phyloP scores from a whole-genome alignment of 2,329 filamentous ascomycete genomes.

The Geosmithia putterillii region DNA sequence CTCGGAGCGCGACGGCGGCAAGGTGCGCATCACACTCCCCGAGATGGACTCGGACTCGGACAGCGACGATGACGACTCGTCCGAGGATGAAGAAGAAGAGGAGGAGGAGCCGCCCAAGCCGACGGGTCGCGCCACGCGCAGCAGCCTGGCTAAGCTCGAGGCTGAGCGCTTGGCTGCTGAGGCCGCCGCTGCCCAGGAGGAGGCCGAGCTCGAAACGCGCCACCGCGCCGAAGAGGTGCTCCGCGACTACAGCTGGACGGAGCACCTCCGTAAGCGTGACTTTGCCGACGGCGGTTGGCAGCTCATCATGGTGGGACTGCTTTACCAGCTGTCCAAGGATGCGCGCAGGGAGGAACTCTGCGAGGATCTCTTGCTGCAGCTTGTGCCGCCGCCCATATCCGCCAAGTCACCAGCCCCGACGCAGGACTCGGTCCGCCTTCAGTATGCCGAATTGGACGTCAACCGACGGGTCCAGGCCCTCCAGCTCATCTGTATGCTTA shows the following conservation, averaged over 20 bases:
- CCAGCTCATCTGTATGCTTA: slow-evolving; percentile 77
- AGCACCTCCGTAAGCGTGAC: slow-evolving; percentile 69
- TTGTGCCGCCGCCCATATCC: slow-evolving; percentile 51
- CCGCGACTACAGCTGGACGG: slow-evolving; percentile 68
- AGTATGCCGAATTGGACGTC: slow-evolving; percentile 67
- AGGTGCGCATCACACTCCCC: slow-evolving; percentile 66
- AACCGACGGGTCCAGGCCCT: slow-evolving; percentile 72
- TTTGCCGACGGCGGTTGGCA: slow-evolving; percentile 89
- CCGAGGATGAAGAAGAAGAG: slow-evolving; percentile 46
- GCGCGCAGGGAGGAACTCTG: slow-evolving; percentile 58
- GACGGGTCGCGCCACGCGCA: slow-evolving; percentile 62
- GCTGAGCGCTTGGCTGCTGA: slow-evolving; percentile 55
- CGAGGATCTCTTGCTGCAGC: slow-evolving; percentile 64
- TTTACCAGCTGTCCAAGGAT: slow-evolving; percentile 73
- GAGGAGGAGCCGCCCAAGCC: slow-evolving; percentile 55
- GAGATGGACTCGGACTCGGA: slow-evolving; percentile 62
- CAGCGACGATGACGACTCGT: slow-evolving; percentile 48
- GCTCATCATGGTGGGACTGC: slow-evolving; percentile 71
- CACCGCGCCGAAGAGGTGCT: slow-evolving; percentile 71
- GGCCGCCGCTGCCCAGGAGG: slow-evolving; percentile 38
- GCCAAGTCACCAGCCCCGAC: slow-evolving; percentile 60
- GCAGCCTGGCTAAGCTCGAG: slow-evolving; percentile 73
- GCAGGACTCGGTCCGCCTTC: slow-evolving; percentile 56
- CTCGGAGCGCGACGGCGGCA: slow-evolving; percentile 61
- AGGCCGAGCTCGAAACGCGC: slow-evolving; percentile 33